A percentile compares a stretch with the other conserved stretches of the same genome.
phyloP scores from a whole-genome alignment of 805 yeast genomes.

The Pichia membranifaciens region DNA sequence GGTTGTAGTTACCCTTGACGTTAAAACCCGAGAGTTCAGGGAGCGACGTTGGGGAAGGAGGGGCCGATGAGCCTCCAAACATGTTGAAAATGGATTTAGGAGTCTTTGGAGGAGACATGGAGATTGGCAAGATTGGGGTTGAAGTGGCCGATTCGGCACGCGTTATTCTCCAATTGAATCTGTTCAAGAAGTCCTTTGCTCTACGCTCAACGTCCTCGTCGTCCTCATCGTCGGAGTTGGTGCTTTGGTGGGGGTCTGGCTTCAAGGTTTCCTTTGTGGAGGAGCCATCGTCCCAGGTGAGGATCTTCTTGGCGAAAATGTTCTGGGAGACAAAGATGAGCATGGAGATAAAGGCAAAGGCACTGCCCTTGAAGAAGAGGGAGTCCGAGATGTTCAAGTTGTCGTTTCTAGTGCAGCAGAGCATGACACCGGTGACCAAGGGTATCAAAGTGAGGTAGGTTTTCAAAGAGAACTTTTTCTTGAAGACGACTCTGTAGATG shows the following conservation, averaged over 20 bases:
- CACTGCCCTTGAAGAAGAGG: conserved; percentile 36
- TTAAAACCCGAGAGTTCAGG: not conserved
- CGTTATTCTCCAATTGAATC: conserved; percentile 26
- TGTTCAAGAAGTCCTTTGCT: conserved; percentile 24
- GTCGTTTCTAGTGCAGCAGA: conserved; percentile 54
- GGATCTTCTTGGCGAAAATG: conserved; percentile 68
- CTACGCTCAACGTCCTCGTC: conserved; percentile 18
- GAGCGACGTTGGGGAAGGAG: conserved; percentile 1
- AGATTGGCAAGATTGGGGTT: conserved; percentile 31
- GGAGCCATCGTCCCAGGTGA: conserved; percentile 41
- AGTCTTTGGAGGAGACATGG: conserved; percentile 27
- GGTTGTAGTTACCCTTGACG: conserved; percentile 1
- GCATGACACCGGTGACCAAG: conserved; percentile 76
- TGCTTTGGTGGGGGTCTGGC: not conserved
- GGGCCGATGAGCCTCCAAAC: not conserved
- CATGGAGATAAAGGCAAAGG: conserved; percentile 51
- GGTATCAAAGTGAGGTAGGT: conserved; percentile 82
- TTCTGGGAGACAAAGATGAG: conserved; percentile 71
- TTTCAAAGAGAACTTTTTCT: conserved; percentile 47
- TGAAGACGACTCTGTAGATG: conserved; percentile 61
- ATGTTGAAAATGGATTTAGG: conserved; percentile 13
- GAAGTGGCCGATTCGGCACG: conserved; percentile 30
- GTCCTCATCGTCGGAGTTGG: conserved; percentile 14
- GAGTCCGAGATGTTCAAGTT: conserved; percentile 21
- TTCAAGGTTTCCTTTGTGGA: too few relatives aligned